Conservation (phyloP, 208 protist genomes). For the Acanthamoeba triangularis region DNA sequence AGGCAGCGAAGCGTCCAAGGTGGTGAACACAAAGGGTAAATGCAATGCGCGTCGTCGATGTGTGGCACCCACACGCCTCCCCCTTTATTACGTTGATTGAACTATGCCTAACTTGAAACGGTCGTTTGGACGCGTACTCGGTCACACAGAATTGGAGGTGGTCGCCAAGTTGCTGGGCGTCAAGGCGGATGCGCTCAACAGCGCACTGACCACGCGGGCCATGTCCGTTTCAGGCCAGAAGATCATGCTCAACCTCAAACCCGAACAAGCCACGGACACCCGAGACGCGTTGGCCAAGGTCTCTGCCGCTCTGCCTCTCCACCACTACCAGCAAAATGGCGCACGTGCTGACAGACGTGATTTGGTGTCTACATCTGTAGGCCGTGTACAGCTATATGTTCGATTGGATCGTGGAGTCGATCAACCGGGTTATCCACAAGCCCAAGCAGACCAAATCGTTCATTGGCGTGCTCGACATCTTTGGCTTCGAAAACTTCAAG, state of each 20-base stretch:
- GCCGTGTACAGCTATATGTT: slow-evolving; percentile 9
- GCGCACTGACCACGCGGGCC: background rate
- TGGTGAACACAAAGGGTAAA: background rate
- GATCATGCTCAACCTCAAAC: slow-evolving; percentile 67
- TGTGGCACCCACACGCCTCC: background rate
- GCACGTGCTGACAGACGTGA: slow-evolving; percentile 61
- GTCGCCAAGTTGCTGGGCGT: slow-evolving; percentile 36
- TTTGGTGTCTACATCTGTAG: slow-evolving; percentile 87
- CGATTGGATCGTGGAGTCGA: slow-evolving; percentile 88
- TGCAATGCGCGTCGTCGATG: background rate
- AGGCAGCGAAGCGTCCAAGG: background rate
- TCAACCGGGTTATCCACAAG: slow-evolving; percentile 90
- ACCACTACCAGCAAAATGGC: background rate
- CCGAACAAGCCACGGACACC: slow-evolving; percentile 85
- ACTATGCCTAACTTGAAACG: too few relatives aligned
- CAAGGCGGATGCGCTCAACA: background rate
- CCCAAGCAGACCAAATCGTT: slow-evolving; percentile 73
- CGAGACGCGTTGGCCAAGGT: slow-evolving; percentile 90
- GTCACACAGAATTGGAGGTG: slow-evolving; percentile 12
- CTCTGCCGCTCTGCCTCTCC: background rate
- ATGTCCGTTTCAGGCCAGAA: slow-evolving; percentile 25
- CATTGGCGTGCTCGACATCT: slow-evolving; percentile 95
- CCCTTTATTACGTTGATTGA: background rate
- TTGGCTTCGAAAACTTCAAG: slow-evolving; percentile 96
- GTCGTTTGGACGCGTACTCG: background rate